These are phyloP conservation scores for Penicillium paxilli DNA, from an alignment of 495 filamentous ascomycete species.

Conservation along the genomic window DNA sequence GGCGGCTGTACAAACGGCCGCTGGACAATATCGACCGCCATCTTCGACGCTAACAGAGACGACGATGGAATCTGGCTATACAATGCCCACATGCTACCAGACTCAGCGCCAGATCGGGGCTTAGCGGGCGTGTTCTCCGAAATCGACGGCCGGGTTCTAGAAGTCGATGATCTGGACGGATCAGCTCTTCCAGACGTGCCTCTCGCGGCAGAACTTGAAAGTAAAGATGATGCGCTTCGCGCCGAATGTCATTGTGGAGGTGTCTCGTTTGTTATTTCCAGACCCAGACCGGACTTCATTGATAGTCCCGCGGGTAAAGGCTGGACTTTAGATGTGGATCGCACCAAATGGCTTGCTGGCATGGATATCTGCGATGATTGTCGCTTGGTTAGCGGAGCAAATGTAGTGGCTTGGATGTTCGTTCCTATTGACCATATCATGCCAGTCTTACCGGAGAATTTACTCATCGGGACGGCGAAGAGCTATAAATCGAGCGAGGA, in stretches of 20 bases:
- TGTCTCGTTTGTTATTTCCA: conserved; percentile 40
- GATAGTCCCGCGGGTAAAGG: conserved; percentile 26
- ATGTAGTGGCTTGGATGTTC: conserved; percentile 50
- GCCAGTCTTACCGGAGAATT: conserved; percentile 22
- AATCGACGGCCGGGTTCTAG: conserved; percentile 24
- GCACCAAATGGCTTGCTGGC: conserved; percentile 38
- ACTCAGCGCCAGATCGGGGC: conserved; percentile 47
- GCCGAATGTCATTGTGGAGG: conserved; percentile 54
- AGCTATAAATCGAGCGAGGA: conserved; percentile 44
- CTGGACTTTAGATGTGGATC: conserved; percentile 42
- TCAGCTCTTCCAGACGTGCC: background rate
- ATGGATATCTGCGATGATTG: conserved; percentile 55
- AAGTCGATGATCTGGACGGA: conserved; percentile 16
- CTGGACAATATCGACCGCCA: conserved; percentile 33
- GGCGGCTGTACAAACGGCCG: conserved; percentile 22
- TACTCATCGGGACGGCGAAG: conserved; percentile 46
- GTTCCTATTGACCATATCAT: conserved; percentile 24
- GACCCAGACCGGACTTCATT: conserved; percentile 30
- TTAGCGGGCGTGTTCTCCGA: conserved; percentile 34
- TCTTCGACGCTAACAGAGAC: conserved; percentile 26
- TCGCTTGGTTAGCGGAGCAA: conserved; percentile 42
- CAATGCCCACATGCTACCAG: conserved; percentile 40
- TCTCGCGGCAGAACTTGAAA: background rate
- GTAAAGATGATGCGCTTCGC: conserved; percentile 17
- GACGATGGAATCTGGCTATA: conserved; percentile 32